Base-by-base conservation (phyloP, 2,329 filamentous ascomycete species). In the Cladophialophora yegresii region DNA sequence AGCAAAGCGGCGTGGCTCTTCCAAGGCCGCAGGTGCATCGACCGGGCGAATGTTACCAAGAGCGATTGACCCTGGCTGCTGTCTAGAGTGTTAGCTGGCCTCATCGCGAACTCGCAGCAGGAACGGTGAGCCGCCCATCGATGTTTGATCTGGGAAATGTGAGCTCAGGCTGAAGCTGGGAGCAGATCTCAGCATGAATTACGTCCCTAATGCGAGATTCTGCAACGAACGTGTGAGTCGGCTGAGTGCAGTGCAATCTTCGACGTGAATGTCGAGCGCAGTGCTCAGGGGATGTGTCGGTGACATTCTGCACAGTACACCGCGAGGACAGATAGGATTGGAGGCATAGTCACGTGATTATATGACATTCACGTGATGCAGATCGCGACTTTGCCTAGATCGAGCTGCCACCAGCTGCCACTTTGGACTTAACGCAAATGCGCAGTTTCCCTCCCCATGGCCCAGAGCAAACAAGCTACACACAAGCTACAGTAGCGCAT, bases 171-270 rank as follows among this genome's bases (percentile, higher is more conserved):
- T 45, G 54, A 56, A 43, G 54, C 33, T 20, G 13, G n/a, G 20
- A 40, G 53, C 55, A 57, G 43, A 56, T 61, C 49, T 61, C 28
- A 56, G 32, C 43, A 56, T 32, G n/a, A 43, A 33, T 16, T 36
- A 32, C 45, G 23, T 45, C 33, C 30, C 22, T 54, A 12, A 43
- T 54, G 50, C 49, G 50, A 47, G 23, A 45, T 36, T 54, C 16
- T 43, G 36, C 45, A 26, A 9, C 36, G 40, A 16, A 59, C 28
- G 23, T 32, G 40, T 43, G 28, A 16, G 23, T 60, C 57, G 62
- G 62, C 51, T 56, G 20, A 45, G 40, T 56, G 62, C 57, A 64
- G 62, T 4, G 32, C 56, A 43, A 47, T 26, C 22, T 54, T 50
- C 26, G 54, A 59, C n/a, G 45, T 43, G 43, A 28, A 43, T 13